These are phyloP conservation scores for Lasiodiplodia sp. DNA, from an alignment of 2,329 filamentous ascomycete genomes.

Conservation along the genomic window DNA sequence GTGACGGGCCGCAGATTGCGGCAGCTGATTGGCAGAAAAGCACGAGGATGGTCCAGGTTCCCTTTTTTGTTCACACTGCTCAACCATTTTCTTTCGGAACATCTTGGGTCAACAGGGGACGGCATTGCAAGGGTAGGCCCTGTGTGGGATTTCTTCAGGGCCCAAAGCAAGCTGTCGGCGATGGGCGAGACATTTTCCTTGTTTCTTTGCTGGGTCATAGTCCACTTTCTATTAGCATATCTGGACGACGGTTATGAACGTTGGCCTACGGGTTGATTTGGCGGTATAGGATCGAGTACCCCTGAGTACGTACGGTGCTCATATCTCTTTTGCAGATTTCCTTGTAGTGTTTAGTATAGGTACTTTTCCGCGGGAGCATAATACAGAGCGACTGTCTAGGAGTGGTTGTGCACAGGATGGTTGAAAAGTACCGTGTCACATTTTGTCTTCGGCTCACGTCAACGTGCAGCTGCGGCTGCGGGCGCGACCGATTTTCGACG, in stretches of 20 bases:
- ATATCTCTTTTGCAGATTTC: constrained; percentile 5
- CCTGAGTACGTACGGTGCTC: constrained; percentile 3
- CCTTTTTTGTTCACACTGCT: background rate
- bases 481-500: background rate
- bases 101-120: background rate
- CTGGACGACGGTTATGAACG: constrained; percentile 27
- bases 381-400: constrained; percentile 21
- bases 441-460: background rate
- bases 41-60: background rate
- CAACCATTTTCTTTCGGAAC: constrained; percentile 1
- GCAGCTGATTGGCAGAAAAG: background rate
- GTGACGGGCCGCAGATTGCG: background rate
- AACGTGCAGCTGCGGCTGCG: background rate
- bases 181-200: constrained; percentile 12
- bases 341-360: constrained; percentile 27
- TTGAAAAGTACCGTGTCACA: constrained; percentile 7
- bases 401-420: background rate
- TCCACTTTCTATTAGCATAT: constrained; percentile 18
- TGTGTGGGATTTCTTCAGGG: constrained; percentile 11
- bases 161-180: constrained; percentile 7
- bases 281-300: constrained; percentile 15
- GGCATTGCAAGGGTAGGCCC: constrained; percentile 1
- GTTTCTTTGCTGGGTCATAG: constrained; percentile 3
- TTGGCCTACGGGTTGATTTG: constrained; percentile 10
- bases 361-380: constrained; percentile 16